phyloP scores from a whole-genome alignment of 2,329 filamentous ascomycete genomes.

The Clonostachys rhizophaga region DNA sequence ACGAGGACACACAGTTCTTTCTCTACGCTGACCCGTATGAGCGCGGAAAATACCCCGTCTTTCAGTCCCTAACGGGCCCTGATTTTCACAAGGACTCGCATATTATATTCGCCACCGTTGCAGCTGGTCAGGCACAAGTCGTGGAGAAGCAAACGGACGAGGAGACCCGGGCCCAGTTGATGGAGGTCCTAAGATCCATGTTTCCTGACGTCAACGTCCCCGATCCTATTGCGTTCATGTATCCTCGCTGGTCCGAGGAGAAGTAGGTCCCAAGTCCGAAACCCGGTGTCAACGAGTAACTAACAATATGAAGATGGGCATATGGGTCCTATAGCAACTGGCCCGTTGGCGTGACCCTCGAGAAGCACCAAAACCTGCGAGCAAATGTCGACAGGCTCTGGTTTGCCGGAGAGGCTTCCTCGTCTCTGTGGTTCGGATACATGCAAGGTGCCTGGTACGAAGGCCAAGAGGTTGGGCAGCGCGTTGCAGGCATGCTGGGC shows the following conservation, averaged over 20 bases:
- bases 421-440: constrained; percentile 60
- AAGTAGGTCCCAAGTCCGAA: constrained; percentile 9
- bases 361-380: constrained; percentile 63
- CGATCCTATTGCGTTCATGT: constrained; percentile 55
- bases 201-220: constrained; percentile 52
- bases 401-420: constrained; percentile 63
- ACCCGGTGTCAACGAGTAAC: not conserved
- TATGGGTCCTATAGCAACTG: constrained; percentile 65
- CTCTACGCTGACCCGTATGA: constrained; percentile 35
- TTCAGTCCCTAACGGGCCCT: constrained; percentile 54
- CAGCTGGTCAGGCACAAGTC: constrained; percentile 48
- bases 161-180: constrained; percentile 49
- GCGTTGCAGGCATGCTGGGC: constrained; percentile 27
- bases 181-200: constrained; percentile 56
- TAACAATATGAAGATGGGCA: constrained; percentile 23
- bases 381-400: constrained; percentile 58
- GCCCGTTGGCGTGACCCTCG: constrained; percentile 57
- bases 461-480: constrained; percentile 41
- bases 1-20: constrained; percentile 32
- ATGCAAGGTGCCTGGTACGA: constrained; percentile 59
- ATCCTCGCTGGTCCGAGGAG: constrained; percentile 36
- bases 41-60: constrained; percentile 48
- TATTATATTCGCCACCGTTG: constrained; percentile 63
- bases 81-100: constrained; percentile 57
- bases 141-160: constrained; percentile 56